phyloP scores from a whole-genome alignment of 139 green algal species.

The Chlorella vulgaris region DNA sequence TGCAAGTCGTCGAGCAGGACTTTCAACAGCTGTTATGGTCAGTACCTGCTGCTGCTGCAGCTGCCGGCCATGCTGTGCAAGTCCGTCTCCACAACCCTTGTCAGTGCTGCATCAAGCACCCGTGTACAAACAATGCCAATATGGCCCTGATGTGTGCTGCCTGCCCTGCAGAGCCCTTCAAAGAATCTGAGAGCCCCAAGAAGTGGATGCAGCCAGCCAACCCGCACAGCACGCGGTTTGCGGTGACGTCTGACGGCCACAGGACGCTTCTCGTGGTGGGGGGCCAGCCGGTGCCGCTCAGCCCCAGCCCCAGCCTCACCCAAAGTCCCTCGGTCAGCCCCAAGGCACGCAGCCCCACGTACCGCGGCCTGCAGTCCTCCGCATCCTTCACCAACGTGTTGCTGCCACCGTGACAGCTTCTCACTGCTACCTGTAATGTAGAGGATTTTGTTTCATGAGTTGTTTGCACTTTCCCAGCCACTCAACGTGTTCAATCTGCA shows the following conservation, averaged over 20 bases:
- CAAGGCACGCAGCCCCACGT: background rate
- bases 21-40: background rate
- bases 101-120: background rate
- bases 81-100: too few relatives aligned
- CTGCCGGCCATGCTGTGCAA: too few relatives aligned
- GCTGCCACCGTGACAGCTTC: background rate
- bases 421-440: too few relatives aligned
- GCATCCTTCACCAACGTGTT: conserved; percentile 4
- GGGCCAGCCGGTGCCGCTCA: conserved; percentile 22
- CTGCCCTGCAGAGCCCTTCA: conserved; percentile 14
- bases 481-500: too few relatives aligned
- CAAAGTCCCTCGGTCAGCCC: background rate
- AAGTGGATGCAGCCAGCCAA: conserved; percentile 12
- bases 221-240: background rate
- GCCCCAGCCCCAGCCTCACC: background rate
- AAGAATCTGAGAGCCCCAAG: conserved; percentile 11
- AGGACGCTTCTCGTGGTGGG: conserved; percentile 17
- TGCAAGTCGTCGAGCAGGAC: background rate
- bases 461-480: too few relatives aligned
- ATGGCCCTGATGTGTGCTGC: background rate
- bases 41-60: background rate
- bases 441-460: too few relatives aligned
- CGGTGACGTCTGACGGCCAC: conserved; percentile 23
- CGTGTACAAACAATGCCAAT: background rate
- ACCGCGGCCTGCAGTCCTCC: background rate